A percentile compares a stretch with the other conserved stretches of the same genome.
phyloP scores from a whole-genome alignment of 169 alveolate genomes.

The Theileria orientalis region DNA sequence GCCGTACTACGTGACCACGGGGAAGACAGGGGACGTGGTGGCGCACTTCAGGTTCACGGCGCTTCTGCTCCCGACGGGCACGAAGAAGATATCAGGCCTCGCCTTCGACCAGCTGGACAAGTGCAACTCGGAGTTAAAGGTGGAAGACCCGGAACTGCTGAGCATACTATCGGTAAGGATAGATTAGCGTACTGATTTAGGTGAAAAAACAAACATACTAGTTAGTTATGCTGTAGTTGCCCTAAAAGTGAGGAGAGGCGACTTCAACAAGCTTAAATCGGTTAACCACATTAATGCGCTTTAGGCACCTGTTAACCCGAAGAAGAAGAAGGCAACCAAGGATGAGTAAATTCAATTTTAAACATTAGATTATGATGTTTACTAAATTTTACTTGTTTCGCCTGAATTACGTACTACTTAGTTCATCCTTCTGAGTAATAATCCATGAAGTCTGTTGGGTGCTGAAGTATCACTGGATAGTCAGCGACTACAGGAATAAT shows the following conservation, averaged over 20 bases:
- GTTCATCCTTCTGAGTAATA: too few relatives aligned
- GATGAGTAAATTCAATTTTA: conserved; percentile 7
- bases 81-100: conserved; percentile 80
- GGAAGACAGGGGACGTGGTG: conserved; percentile 87
- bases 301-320: conserved; percentile 10
- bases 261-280: too few relatives aligned
- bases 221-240: too few relatives aligned
- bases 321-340: conserved; percentile 21
- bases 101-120: conserved; percentile 43
- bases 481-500: neutral
- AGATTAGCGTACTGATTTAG: too few relatives aligned
- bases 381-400: too few relatives aligned
- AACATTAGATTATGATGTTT: too few relatives aligned
- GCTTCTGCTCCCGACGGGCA: conserved; percentile 85
- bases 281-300: too few relatives aligned
- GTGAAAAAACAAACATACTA: neutral
- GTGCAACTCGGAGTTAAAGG: conserved; percentile 45
- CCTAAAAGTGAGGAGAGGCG: too few relatives aligned
- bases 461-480: conserved; percentile 6
- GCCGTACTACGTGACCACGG: conserved; percentile 90
- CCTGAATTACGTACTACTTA: too few relatives aligned
- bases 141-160: conserved; percentile 39
- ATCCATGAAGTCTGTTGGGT: neutral
- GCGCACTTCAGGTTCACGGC: conserved; percentile 92
- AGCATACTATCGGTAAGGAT: conserved; percentile 50